Conservation (phyloP, 192 early-diverging fungal species). For the Gonapodya sp. region DNA sequence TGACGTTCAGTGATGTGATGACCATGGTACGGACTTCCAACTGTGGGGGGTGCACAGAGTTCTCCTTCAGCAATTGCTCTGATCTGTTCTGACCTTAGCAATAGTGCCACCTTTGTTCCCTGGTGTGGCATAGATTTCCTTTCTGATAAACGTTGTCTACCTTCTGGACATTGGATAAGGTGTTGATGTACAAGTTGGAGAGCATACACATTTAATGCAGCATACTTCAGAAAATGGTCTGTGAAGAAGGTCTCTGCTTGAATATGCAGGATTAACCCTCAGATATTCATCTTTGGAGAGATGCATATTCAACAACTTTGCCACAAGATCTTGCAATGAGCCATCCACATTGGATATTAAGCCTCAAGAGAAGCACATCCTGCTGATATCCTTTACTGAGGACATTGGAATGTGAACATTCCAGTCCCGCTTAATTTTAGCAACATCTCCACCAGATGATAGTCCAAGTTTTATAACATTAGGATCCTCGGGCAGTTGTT, state of each 20-base stretch:
- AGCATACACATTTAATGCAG: neutral
- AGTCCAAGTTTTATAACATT: neutral
- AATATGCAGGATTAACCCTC: conserved; percentile 4
- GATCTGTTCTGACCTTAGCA: neutral
- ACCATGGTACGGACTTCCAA: conserved; percentile 1
- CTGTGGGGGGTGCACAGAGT: neutral
- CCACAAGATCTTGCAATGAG: conserved; percentile 4
- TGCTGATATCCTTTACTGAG: neutral
- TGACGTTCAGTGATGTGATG: neutral
- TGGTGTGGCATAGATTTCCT: neutral
- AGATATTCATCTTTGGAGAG: neutral
- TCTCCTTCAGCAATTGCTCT: neutral
- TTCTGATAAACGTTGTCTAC: conserved; percentile 2
- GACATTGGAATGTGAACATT: conserved; percentile 1
- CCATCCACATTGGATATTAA: neutral
- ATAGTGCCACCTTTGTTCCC: neutral
- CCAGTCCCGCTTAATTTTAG: conserved; percentile 4
- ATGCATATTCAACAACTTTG: neutral
- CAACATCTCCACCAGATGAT: conserved; percentile 4
- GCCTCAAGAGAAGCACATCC: neutral
- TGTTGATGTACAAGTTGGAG: neutral
- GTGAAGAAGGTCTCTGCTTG: conserved; percentile 1
- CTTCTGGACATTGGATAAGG: neutral
- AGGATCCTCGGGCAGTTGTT: neutral
- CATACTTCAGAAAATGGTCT: neutral